Evolutionary conservation across 2,329 filamentous ascomycete species (phyloP), one percentile per base, ranked within the genome.

Genomic region (Paraphoma sp.): DNA sequence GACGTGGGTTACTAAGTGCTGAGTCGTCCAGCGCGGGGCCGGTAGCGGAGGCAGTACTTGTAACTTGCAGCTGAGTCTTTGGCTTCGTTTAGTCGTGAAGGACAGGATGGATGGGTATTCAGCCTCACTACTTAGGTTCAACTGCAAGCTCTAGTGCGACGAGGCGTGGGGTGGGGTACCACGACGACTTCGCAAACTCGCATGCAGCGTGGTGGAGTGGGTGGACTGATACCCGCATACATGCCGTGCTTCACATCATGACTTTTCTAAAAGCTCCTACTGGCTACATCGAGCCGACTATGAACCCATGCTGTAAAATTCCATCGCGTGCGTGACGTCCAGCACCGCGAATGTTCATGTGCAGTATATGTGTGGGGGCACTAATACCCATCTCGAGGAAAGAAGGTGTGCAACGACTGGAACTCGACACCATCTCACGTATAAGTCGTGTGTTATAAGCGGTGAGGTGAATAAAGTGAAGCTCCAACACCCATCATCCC

Each of bases 41-140:
- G 38, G 29, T 50, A 30, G 29, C 41, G 16, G 48, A 51, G 40
- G n/a, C n/a, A n/a, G n/a, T n/a, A n/a, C n/a, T n/a, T n/a, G n/a
- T n/a, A n/a, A n/a, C n/a, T n/a, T 17, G n/a, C 42, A 23, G 28
- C 16, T 46, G 44, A 12, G 28, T 46, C n/a, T 30, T 29, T 10
- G 30, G 18, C 12, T 18, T 12, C 12, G n/a, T 14, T 33, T 31
- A 16, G n/a, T n/a, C n/a, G n/a, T n/a, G n/a, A n/a, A n/a, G n/a
- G n/a, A n/a, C n/a, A n/a, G n/a, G n/a, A n/a, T n/a, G 12, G 44
- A 6, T 29, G 44, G 9, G 3, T 31, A 4, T 36, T 47, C 45
- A 47, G 45, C 45, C 45, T 47, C 45, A 47, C 45, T 47, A 23
- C 23, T 23, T 23, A 23, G 23, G 23, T 23, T 23, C 14, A 6